Evolutionary conservation across 2,329 filamentous ascomycete genomes (phyloP), one percentile per base, ranked within the genome.

Genomic region (Madurella fahalii): DNA sequence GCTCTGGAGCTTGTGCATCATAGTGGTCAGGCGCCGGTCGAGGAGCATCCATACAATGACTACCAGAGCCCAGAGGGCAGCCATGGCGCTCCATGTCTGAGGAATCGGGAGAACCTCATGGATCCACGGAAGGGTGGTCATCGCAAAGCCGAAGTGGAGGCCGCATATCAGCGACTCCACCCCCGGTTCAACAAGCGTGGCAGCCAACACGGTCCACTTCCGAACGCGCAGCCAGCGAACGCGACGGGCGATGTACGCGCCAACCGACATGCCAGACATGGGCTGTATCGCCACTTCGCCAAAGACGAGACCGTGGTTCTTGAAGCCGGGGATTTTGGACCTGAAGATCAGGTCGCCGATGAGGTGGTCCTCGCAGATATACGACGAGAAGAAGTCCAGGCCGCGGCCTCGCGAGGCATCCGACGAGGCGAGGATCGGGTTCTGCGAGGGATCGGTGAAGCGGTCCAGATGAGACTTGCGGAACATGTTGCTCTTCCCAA

Each of bases 401-500:
- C 94, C 95, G 0, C 68, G 68, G 73, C 84, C 68, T 62, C 78
- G 69, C 64, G 74, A 55, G 52, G 71, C 61, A 64, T 74, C 65
- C 43, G 68, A 63, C 58, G 69, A 65, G 31, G 65, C 58, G 61
- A 76, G 69, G 59, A 74, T 64, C 25, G 73, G 75, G 63, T 77
- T 79, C 60, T 66, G 71, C 50, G 68, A 47, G 37, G 79, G 69
- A 65, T 80, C 71, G 32, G 84, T 85, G 9, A 94, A 81, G 61
- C 81, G 80, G 70, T 96, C 83, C 37, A 99, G 83, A 65, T 99
- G 93, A 0, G 90, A 89, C 58, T 88, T 89, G 56, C 94, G 88
- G 73, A 97, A 99, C 92, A 99, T 97, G 74, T 95, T 97, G 65
- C 90, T 95, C 74, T 99, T 99, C 48, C 94, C 94, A 18, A 97